A percentile compares a stretch with the other conserved stretches of the same genome.
Conservation (phyloP, 192 early-diverging fungal species). For the Jimgerdemannia flammicorona region DNA sequence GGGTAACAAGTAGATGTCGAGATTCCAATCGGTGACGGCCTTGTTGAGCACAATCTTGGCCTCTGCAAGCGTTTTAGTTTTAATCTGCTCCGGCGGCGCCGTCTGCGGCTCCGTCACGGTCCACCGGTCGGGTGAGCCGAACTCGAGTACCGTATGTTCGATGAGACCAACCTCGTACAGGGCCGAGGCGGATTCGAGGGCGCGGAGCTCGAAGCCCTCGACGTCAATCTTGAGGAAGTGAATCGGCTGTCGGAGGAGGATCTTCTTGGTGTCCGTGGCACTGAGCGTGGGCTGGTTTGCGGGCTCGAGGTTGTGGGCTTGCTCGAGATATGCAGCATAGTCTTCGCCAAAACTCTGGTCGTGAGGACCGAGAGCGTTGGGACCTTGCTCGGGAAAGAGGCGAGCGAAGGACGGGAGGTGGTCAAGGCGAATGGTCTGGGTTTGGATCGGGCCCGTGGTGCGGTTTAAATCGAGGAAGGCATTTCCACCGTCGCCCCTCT, state of each 20-base stretch:
- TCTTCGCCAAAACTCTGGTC: conserved; percentile 20
- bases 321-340: conserved; percentile 12
- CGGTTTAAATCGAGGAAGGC: conserved; percentile 14
- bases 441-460: conserved; percentile 8
- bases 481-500: conserved; percentile 24
- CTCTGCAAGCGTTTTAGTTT: conserved; percentile 8
- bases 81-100: conserved; percentile 6
- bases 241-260: conserved; percentile 20
- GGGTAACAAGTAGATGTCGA: conserved; percentile 28
- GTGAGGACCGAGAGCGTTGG: conserved; percentile 4
- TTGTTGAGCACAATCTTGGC: conserved; percentile 16
- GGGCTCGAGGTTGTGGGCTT: conserved; percentile 4
- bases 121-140: conserved; percentile 31
- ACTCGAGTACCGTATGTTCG: conserved; percentile 30
- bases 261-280: not conserved
- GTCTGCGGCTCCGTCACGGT: conserved; percentile 11
- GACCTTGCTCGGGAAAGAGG: conserved; percentile 14
- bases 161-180: conserved; percentile 21
- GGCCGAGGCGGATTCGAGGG: conserved; percentile 20
- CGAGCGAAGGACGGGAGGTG: conserved; percentile 17
- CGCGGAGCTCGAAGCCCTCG: conserved; percentile 30
- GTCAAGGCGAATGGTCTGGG: conserved; percentile 32
- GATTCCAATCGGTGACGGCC: conserved; percentile 16
- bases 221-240: conserved; percentile 37
- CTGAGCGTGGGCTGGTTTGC: not conserved